Conservation (phyloP, 2,329 filamentous ascomycete genomes). For the Colletotrichum sublineola region DNA sequence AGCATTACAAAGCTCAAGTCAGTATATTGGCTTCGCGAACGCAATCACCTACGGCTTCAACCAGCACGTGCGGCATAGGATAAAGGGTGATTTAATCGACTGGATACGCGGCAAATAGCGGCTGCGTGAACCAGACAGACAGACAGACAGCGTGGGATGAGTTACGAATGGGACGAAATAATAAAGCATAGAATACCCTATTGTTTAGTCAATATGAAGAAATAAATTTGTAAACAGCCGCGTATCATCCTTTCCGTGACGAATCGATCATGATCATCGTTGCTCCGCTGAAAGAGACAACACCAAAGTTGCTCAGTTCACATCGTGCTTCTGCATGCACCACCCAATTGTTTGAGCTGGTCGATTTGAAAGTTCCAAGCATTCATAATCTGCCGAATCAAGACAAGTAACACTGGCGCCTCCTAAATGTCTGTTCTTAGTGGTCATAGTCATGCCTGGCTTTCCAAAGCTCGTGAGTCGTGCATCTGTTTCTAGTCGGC, state of each 20-base stretch:
- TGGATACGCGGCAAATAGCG: conserved; percentile 25
- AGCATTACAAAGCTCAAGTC: conserved; percentile 52
- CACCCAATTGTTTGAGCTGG: no score
- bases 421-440: neutral
- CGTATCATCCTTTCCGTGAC: no score
- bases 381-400: neutral
- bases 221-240: neutral
- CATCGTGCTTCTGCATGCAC: no score
- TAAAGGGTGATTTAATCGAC: conserved; percentile 33
- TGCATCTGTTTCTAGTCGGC: no score
- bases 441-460: neutral
- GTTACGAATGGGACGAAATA: conserved; percentile 34
- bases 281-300: neutral
- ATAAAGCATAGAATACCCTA: conserved; percentile 38
- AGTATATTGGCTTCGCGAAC: conserved; percentile 55
- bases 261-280: neutral
- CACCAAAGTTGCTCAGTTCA: neutral
- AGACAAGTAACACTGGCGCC: neutral
- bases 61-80: conserved; percentile 46
- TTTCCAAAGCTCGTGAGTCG: neutral
- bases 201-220: conserved; percentile 27
- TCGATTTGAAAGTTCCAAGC: neutral
- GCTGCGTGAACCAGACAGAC: neutral
- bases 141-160: conserved; percentile 10
- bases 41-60: conserved; percentile 56